Conservation (phyloP, 192 early-diverging fungal species). For the Geosiphon pyriformis region DNA sequence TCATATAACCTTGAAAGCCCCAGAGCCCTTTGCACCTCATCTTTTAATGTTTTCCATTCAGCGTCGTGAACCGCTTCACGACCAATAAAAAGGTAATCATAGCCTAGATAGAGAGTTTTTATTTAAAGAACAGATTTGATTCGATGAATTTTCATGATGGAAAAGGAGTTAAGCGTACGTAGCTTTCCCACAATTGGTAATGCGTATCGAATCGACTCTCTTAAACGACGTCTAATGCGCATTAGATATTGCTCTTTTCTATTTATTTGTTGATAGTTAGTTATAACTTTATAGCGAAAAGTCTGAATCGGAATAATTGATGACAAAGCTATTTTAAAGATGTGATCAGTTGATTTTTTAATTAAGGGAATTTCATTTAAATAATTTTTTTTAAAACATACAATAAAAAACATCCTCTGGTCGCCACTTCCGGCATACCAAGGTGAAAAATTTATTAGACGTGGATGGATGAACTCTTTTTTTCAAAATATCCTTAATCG, state of each 20-base stretch:
- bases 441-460: not conserved
- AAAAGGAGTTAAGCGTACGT: not conserved
- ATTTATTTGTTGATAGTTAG: not conserved
- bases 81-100: not conserved
- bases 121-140: too few species aligned
- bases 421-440: not conserved
- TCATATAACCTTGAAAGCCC: not conserved
- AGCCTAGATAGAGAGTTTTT: too few species aligned
- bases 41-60: not conserved
- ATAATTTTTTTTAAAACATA: not conserved
- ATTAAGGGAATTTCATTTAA: not conserved
- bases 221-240: not conserved
- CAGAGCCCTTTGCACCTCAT: not conserved
- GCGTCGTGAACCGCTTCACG: not conserved
- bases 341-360: not conserved
- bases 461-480: not conserved
- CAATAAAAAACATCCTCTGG: not conserved
- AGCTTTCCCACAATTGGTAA: not conserved
- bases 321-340: not conserved
- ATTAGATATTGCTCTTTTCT: not conserved
- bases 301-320: not conserved
- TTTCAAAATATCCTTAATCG: not conserved
- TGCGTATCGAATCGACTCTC: not conserved
- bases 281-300: not conserved
- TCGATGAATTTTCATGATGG: not conserved